Percentiles rank a stretch among this genome's conserved stretches.
These are phyloP conservation scores for Neofusicoccum ribis DNA, from an alignment of 2,329 filamentous ascomycete species.

Conservation along the genomic window DNA sequence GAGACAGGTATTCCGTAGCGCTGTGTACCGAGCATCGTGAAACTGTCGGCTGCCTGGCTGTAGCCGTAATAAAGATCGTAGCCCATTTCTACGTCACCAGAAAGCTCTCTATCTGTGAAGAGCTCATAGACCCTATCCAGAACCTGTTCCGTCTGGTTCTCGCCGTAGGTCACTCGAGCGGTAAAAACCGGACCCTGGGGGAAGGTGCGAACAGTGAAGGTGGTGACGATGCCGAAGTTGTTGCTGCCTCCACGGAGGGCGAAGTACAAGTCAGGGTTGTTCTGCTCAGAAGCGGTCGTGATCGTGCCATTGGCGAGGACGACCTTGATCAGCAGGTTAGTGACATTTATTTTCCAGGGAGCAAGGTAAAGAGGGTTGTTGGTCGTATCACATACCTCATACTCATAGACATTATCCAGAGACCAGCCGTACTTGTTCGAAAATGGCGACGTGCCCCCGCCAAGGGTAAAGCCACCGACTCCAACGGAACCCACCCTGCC, in stretches of 20 bases:
- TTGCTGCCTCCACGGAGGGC: conserved; percentile 38
- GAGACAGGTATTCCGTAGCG: conserved; percentile 27
- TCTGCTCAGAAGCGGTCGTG: neutral
- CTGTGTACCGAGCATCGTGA: conserved; percentile 25
- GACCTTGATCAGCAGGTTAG: neutral
- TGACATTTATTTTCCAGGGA: too few species aligned
- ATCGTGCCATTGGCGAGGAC: neutral
- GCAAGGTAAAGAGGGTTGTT: neutral
- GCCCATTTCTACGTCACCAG: conserved; percentile 24
- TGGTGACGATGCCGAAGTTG: conserved; percentile 41
- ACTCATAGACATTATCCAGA: neutral
- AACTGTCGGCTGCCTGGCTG: conserved; percentile 19
- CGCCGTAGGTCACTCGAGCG: conserved; percentile 33
- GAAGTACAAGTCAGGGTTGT: conserved; percentile 34
- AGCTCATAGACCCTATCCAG: conserved; percentile 25
- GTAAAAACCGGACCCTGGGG: conserved; percentile 31
- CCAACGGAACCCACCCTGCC: conserved; percentile 21
- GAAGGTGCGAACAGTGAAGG: conserved; percentile 27
- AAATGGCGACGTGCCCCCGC: conserved; percentile 21
- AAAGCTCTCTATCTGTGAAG: conserved; percentile 10
- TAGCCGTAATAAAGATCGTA: neutral
- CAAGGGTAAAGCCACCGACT: conserved; percentile 17
- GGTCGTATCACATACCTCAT: neutral
- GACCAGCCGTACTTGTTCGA: neutral
- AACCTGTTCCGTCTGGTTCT: conserved; percentile 25